These are phyloP conservation scores for Carex myosuroides DNA, from an alignment of 176 grass and related monocot genomes.

Conservation along the genomic window DNA sequence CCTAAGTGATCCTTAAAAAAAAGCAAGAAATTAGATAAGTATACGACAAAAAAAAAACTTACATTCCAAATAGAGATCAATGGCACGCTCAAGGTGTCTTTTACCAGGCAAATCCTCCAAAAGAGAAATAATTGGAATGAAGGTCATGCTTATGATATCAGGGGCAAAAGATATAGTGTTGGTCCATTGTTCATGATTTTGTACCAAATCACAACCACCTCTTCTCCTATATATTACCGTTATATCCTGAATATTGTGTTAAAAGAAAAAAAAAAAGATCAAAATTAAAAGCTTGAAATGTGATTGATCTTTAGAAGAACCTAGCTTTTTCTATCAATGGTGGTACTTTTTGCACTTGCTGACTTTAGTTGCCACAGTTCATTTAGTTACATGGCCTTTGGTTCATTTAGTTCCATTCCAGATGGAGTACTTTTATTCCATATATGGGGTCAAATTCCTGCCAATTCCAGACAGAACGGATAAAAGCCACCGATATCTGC, in stretches of 20 bases:
- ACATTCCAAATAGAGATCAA: constrained; percentile 90
- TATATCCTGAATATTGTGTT: constrained; percentile 56
- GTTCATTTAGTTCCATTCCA: neutral
- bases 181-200: constrained; percentile 75
- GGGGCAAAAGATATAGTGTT: constrained; percentile 61
- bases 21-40: neutral
- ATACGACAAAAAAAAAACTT: constrained; percentile 21
- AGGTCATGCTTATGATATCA: constrained; percentile 98
- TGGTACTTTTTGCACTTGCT: neutral
- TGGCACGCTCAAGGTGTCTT: constrained; percentile 71
- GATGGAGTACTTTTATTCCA: neutral
- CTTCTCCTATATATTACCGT: constrained; percentile 99
- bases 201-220: constrained; percentile 93
- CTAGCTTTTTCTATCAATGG: neutral
- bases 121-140: constrained; percentile 82
- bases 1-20: neutral
- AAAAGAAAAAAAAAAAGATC: neutral
- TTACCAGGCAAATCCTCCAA: constrained; percentile 58
- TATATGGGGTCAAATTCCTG: neutral
- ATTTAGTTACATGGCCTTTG: neutral
- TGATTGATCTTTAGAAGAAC: neutral
- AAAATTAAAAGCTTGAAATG: neutral
- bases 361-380: neutral
- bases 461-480: neutral
- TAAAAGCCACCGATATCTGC: neutral